Base-by-base conservation (phyloP, 208 protist species). In the Trypanosoma melophagium region DNA sequence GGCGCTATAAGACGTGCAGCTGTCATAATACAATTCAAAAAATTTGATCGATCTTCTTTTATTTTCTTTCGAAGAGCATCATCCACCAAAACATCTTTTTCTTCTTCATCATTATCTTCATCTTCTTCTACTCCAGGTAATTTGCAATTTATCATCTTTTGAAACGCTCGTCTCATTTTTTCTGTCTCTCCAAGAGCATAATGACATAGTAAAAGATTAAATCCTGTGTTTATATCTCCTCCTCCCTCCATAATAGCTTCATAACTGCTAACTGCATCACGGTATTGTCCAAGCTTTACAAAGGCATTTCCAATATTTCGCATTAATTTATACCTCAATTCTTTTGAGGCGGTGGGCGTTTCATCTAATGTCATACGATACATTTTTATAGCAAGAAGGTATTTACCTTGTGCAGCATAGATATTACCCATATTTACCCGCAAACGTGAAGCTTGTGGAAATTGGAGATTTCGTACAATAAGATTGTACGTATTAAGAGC, bases 391-490 rank as follows among this genome's bases (percentile, higher is more conserved):
- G 98, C 97, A 14, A 96, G 71, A 14, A 95, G 78, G 77, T 98
- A 98, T 69, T 98, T 97, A 60, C 97, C 90, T 84, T 98, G 94
- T 45, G 96, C 90, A 55, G 92, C 97, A 80, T 98, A 98, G 58
- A 99, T 98, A 92, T 99, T 99, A 66, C 98, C 98, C 87, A 99
- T 99, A 79, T 99, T 99, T 38, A 99, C 97, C 19, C 97, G 92
- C 58, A 99, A 87, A 22, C 97, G 89, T 19, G 93, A 82, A 2
- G 83, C 83, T 65, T 98, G 86, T 16, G 90, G 84, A 74, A 96
- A 99, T 69, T 98, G 90, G 57, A 97, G 94, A 79, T 98, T 98
- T 68, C 92, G 93, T 21, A 98, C 91, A 66, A 99, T 98, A 41
- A 97, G 62, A 44, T 84, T 87, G 87, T 98, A 98, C 45, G 93